phyloP scores from a whole-genome alignment of 2,329 filamentous ascomycete species.

The Dothistroma pini region DNA sequence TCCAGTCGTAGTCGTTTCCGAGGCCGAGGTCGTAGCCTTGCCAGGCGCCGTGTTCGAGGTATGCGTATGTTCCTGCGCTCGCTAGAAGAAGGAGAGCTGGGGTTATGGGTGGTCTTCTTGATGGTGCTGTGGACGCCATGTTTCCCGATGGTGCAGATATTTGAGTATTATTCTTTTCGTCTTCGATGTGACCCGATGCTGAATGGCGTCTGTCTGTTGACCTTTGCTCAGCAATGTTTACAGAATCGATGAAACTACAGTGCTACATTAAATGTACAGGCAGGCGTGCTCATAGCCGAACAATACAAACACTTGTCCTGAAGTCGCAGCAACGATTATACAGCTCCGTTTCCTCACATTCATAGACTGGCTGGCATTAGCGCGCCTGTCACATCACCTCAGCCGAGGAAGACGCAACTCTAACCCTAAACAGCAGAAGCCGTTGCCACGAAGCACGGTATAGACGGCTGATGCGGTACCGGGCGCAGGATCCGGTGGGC shows the following conservation, averaged over 20 bases:
- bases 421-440: neutral
- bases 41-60: slow-evolving; percentile 14
- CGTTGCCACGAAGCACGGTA: neutral
- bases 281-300: neutral
- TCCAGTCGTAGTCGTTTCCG: slow-evolving; percentile 14
- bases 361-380: neutral
- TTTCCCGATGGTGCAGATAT: neutral
- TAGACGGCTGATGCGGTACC: neutral
- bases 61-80: slow-evolving; percentile 9
- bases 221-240: neutral
- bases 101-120: slow-evolving; percentile 8
- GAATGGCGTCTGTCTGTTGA: too few species aligned
- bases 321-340: neutral
- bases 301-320: neutral
- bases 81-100: slow-evolving; percentile 12
- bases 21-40: slow-evolving; percentile 12
- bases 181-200: too few species aligned
- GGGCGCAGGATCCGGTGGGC: neutral
- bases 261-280: neutral
- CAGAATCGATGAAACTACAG: neutral
- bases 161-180: too few species aligned
- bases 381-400: neutral
- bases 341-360: neutral
- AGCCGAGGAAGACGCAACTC: slow-evolving; percentile 1
- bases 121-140: neutral